phyloP scores from a whole-genome alignment of 73 alveolate species.

The Symbiodinium pilosum region DNA sequence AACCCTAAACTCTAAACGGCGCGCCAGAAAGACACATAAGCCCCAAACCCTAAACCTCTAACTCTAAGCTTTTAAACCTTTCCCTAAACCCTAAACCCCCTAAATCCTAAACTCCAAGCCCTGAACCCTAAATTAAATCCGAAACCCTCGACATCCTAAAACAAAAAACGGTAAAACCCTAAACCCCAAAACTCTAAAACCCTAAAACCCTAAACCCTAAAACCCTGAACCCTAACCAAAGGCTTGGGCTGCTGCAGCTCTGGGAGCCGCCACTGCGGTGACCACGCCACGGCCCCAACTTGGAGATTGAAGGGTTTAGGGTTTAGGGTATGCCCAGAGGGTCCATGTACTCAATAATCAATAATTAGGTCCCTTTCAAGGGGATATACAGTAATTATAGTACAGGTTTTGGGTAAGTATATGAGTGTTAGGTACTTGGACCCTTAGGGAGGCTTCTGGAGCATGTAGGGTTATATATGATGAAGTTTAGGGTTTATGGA shows the following conservation, averaged over 20 bases:
- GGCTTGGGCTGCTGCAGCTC: not conserved
- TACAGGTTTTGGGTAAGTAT: not conserved
- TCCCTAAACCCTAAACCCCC: not conserved
- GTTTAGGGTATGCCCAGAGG: not conserved
- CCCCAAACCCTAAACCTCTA: not conserved
- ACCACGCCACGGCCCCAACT: not conserved
- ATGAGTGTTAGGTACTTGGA: no score
- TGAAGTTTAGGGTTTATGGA: not conserved
- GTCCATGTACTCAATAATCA: not conserved
- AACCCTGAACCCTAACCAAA: not conserved
- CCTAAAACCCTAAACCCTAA: no score
- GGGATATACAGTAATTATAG: not conserved
- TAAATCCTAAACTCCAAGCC: not conserved
- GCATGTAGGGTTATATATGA: no score
- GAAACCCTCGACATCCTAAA: no score
- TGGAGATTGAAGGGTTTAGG: no score
- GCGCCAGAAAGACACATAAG: not conserved
- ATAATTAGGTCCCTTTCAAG: no score
- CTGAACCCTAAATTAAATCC: not conserved
- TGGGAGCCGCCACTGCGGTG: not conserved
- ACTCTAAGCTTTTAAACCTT: no score
- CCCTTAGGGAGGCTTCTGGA: no score
- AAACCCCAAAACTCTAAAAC: not conserved
- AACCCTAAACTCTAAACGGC: not conserved
- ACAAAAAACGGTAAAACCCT: no score